A percentile compares a stretch with the other conserved stretches of the same genome.
These are phyloP conservation scores for Cordyceps fumosorosea DNA, from an alignment of 2,329 filamentous ascomycete species.

Conservation along the genomic window DNA sequence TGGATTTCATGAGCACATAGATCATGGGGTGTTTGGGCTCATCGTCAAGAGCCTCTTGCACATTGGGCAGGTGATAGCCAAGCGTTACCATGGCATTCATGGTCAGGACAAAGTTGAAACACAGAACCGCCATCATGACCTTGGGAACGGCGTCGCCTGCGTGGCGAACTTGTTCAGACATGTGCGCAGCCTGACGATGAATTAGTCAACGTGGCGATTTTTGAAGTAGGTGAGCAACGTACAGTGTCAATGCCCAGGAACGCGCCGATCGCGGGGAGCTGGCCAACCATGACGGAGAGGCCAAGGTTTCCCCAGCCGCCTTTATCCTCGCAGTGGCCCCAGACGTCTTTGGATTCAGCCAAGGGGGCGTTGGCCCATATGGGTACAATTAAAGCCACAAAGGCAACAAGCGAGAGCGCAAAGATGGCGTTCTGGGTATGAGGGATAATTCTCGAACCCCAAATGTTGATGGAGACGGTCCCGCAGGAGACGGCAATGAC, in stretches of 20 bases:
- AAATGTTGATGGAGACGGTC: constrained; percentile 10
- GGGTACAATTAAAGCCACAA: constrained; percentile 13
- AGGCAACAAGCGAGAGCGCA: constrained; percentile 12
- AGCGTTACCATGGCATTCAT: constrained; percentile 9
- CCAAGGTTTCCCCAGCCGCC: constrained; percentile 14
- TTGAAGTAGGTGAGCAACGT: background rate
- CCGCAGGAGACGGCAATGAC: constrained; percentile 10
- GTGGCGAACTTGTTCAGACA: constrained; percentile 16
- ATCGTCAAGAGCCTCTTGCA: constrained; percentile 2
- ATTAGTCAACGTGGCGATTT: background rate
- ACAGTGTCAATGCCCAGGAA: constrained; percentile 14
- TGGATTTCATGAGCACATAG: constrained; percentile 10
- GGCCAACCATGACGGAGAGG: constrained; percentile 14
- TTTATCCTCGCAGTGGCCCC: constrained; percentile 10
- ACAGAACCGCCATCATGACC: constrained; percentile 5
- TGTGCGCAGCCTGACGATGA: constrained; percentile 14
- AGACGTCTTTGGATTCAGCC: constrained; percentile 12
- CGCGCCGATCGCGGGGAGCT: constrained; percentile 11
- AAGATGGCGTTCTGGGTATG: constrained; percentile 15
- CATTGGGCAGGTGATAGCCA: constrained; percentile 12
- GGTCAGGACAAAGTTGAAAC: background rate
- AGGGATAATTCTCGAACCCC: constrained; percentile 11
- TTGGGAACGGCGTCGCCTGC: constrained; percentile 13
- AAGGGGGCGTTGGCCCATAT: constrained; percentile 15
- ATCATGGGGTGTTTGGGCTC: constrained; percentile 7